Evolutionary conservation across 2,329 filamentous ascomycete genomes (phyloP), one percentile per base, ranked within the genome.

Genomic region (Plenodomus lindquistii): DNA sequence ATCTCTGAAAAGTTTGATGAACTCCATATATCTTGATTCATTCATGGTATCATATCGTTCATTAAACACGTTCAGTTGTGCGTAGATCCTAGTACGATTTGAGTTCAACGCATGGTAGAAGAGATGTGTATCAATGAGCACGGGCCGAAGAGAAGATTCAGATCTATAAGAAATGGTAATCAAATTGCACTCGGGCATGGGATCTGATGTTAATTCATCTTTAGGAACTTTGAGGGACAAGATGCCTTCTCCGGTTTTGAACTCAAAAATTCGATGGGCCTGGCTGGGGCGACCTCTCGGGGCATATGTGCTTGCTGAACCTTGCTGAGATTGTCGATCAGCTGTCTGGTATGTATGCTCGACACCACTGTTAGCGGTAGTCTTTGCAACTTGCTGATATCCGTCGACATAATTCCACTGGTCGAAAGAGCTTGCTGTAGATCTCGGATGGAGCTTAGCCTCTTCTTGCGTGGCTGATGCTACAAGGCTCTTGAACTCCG

Each of bases 391-490:
- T 6, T 40, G n/a, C 19, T 20, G 27, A 10, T 24, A 24, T 5
- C 41, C 37, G 18, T 44, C 39, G 21, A 31, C 20, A 31, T 51
- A 54, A 4, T 20, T 8, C 51, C 44, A 54, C 2, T 35, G 40
- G 40, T 50, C 49, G 4, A 50, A 34, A 8, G 52, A 21, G 4
- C 31, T 41, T 3, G 52, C 46, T 6, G 46, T 45, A 17, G 49
- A 44, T 19, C 13, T 10, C 1, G 35, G 16, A 20, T 52, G 27
- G 20, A 39, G 44, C 2, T 34, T 21, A 2, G 52, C 52, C 27
- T 47, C 44, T 42, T 55, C 46, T 7, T 52, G 52, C 13, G 46
- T n/a, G 15, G 52, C 52, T 6, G 52, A 55, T 24, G 29, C 43
- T 8, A 51, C 36, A 5, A 54, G 48, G 17, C 44, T 34, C 9